Percentiles rank a stretch among this genome's conserved stretches.
Conservation (phyloP, 225 moss, liverwort and hornwort genomes). For the Physcomitrellopsis africana region DNA sequence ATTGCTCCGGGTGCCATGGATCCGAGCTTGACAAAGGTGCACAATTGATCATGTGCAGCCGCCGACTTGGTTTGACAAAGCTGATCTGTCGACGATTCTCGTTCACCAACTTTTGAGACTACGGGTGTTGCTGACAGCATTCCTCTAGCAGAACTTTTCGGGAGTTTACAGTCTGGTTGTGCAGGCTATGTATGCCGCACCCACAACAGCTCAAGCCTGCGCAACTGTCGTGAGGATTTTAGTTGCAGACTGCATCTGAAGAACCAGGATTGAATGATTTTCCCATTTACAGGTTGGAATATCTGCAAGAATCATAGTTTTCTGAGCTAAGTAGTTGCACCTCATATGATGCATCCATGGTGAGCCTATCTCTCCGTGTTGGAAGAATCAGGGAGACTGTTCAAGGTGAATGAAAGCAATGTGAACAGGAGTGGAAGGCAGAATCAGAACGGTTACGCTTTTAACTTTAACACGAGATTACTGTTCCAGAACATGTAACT, state of each 20-base stretch:
- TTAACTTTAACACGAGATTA: background rate
- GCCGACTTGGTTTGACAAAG: constrained; percentile 3
- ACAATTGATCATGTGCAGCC: constrained; percentile 10
- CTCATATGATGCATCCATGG: background rate
- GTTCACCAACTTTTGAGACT: constrained; percentile 6
- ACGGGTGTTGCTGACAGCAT: constrained; percentile 23
- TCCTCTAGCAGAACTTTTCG: constrained; percentile 16
- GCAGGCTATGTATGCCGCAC: constrained; percentile 1
- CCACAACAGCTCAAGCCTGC: background rate
- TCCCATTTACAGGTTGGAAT: background rate
- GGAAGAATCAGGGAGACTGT: background rate
- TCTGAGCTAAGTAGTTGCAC: background rate
- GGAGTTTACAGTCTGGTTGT: background rate
- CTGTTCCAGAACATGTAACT: constrained; percentile 21
- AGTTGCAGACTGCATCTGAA: background rate
- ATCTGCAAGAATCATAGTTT: background rate
- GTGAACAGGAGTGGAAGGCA: background rate
- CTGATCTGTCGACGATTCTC: constrained; percentile 10
- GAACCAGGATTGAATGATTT: constrained; percentile 12
- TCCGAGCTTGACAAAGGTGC: constrained; percentile 17
- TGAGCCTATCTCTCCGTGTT: background rate
- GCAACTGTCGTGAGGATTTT: background rate
- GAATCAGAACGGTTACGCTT: constrained; percentile 5
- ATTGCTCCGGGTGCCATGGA: background rate
- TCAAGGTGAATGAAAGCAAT: background rate